Conservation (phyloP, 2,329 filamentous ascomycete species). For the Aspergillus sp. region DNA sequence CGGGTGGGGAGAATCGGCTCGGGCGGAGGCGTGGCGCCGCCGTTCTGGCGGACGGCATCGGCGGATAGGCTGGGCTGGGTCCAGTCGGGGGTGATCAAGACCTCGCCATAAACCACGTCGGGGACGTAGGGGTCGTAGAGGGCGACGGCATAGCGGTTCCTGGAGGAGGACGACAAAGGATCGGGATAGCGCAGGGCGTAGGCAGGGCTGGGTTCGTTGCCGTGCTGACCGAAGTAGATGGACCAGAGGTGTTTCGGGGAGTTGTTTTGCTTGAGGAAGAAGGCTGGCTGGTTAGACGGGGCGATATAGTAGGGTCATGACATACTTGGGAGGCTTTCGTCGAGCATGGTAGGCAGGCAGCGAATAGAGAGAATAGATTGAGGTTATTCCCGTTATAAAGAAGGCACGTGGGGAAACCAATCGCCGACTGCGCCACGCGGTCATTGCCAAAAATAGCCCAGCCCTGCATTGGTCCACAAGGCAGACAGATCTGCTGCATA, state of each 20-base stretch:
- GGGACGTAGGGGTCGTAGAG: conserved; percentile 73
- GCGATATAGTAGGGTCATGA: background rate
- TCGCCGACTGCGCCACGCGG: no score
- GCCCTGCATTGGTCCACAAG: no score
- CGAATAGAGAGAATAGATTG: no score
- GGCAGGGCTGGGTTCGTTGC: conserved; percentile 66
- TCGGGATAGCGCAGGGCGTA: conserved; percentile 74
- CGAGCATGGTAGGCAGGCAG: no score
- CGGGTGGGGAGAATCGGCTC: conserved; percentile 65
- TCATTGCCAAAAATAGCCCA: no score
- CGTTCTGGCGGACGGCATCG: conserved; percentile 65
- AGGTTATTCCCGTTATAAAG: no score
- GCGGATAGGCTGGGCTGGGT: conserved; percentile 70
- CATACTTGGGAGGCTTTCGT: conserved; percentile 79
- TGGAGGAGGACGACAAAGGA: conserved; percentile 57
- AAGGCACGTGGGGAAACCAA: no score
- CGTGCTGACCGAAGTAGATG: conserved; percentile 53
- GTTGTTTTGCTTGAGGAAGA: conserved; percentile 50
- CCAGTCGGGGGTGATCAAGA: conserved; percentile 77
- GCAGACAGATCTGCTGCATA: no score
- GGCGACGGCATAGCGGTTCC: conserved; percentile 77
- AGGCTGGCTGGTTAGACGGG: conserved; percentile 35
- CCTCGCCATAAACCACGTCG: conserved; percentile 78
- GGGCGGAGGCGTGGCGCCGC: conserved; percentile 55
- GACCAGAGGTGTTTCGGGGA: conserved; percentile 30